Evolutionary conservation across 2,329 filamentous ascomycete species (phyloP).

Genomic region (Neobulgaria alba): DNA sequence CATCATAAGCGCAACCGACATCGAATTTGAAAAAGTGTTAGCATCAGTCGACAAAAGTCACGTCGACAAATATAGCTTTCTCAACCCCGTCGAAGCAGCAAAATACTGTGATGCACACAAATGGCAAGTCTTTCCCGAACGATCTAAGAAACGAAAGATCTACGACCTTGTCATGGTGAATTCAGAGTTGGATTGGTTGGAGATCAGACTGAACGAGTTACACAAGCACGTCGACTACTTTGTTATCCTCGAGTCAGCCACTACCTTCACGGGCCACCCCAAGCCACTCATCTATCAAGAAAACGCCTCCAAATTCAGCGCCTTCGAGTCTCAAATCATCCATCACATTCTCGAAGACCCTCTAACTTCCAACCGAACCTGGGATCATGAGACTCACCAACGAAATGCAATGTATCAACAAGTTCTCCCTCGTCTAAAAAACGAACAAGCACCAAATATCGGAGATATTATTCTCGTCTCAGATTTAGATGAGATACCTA

Average conservation of each 20-base stretch:
- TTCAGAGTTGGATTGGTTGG: slow-evolving; percentile 56
- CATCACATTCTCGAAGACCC: slow-evolving; percentile 46
- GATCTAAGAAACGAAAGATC: slow-evolving; percentile 36
- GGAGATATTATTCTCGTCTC: slow-evolving; percentile 36
- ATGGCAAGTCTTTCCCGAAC: slow-evolving; percentile 4
- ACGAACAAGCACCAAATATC: slow-evolving; percentile 21
- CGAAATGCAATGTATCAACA: slow-evolving; percentile 50
- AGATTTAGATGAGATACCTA: slow-evolving; percentile 37
- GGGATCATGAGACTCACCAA: slow-evolving; percentile 43
- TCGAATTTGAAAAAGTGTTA: slow-evolving; percentile 5
- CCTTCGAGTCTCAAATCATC: slow-evolving; percentile 51
- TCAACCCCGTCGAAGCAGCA: not conserved
- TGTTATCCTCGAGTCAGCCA: slow-evolving; percentile 51
- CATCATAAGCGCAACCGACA: not conserved
- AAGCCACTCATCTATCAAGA: slow-evolving; percentile 47
- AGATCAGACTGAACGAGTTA: slow-evolving; percentile 52
- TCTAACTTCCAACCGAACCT: too few relatives aligned
- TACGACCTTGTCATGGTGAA: slow-evolving; percentile 57
- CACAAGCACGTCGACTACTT: slow-evolving; percentile 55
- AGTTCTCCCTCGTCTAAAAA: slow-evolving; percentile 34
- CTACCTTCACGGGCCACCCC: slow-evolving; percentile 47
- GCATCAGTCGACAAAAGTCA: too few relatives aligned
- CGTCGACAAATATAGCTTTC: slow-evolving; percentile 2
- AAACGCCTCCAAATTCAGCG: slow-evolving; percentile 41
- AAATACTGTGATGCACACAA: slow-evolving; percentile 6